These are phyloP conservation scores for Nigrospora osmanthi DNA, from an alignment of 2,329 filamentous ascomycete genomes.

Conservation along the genomic window DNA sequence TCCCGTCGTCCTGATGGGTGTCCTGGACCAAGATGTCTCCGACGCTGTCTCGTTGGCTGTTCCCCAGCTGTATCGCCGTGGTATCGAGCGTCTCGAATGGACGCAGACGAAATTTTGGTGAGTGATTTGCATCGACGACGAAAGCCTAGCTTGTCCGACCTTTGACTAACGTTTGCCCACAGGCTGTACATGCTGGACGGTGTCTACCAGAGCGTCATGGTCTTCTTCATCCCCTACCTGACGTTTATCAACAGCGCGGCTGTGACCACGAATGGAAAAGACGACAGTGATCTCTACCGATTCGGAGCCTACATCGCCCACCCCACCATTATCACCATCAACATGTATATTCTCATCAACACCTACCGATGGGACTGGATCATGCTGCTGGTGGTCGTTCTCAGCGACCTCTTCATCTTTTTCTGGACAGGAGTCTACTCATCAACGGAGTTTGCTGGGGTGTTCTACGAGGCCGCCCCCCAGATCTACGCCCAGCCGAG, in stretches of 20 bases:
- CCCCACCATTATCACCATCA: constrained; percentile 80
- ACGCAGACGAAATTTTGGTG: constrained; percentile 95
- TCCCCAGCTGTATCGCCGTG: constrained; percentile 88
- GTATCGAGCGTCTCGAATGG: constrained; percentile 96
- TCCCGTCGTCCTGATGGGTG: constrained; percentile 90
- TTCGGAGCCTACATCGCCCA: constrained; percentile 85
- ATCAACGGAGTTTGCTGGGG: constrained; percentile 35
- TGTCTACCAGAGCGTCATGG: constrained; percentile 87
- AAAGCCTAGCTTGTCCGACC: background rate
- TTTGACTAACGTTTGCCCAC: constrained; percentile 18
- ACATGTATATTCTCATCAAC: constrained; percentile 91
- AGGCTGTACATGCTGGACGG: constrained; percentile 94
- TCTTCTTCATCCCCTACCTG: constrained; percentile 88
- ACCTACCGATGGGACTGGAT: constrained; percentile 98
- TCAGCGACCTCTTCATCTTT: constrained; percentile 85
- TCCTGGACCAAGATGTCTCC: constrained; percentile 93
- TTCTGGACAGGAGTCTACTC: constrained; percentile 92
- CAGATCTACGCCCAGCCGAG: constrained; percentile 74
- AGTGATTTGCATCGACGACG: constrained; percentile 20
- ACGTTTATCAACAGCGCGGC: constrained; percentile 64
- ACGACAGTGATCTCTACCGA: constrained; percentile 70
- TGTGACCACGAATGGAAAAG: constrained; percentile 63
- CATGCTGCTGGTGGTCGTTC: constrained; percentile 70
- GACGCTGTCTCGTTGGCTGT: constrained; percentile 91
- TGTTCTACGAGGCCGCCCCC: constrained; percentile 67